Evolutionary conservation across 75 land plant genomes (phyloP).

Genomic region (Pinus albicaulis): DNA sequence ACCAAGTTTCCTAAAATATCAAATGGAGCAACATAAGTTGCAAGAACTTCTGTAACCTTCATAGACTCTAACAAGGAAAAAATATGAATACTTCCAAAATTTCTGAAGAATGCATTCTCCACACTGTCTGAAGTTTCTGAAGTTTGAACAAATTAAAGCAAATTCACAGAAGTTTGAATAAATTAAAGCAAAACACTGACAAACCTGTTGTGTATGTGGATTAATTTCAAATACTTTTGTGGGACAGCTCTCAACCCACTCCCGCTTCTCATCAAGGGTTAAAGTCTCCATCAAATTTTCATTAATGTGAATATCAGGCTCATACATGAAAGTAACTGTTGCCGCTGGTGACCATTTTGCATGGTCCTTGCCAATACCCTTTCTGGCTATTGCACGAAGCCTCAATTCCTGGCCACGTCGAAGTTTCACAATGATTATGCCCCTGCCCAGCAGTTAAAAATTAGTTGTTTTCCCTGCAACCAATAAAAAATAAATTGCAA

Average conservation of each 20-base stretch:
- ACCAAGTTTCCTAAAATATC: no score
- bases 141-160: no score
- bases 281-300: constrained; percentile 90
- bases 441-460: constrained; percentile 41
- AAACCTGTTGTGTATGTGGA: constrained; percentile 73
- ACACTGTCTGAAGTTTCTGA: no score
- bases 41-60: no score
- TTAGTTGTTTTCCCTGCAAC: background rate
- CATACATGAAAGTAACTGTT: constrained; percentile 95
- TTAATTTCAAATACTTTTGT: constrained; percentile 90
- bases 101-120: no score
- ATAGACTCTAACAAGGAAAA: no score
- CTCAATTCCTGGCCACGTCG: constrained; percentile 92
- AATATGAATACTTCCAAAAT: no score
- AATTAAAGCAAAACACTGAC: background rate
- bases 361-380: constrained; percentile 97
- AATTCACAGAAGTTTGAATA: no score
- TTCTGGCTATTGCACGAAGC: constrained; percentile 92
- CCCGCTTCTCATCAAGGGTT: constrained; percentile 72
- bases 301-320: constrained; percentile 93
- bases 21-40: no score
- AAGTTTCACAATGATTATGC: constrained; percentile 92
- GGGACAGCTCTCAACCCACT: constrained; percentile 91
- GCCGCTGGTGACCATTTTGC: constrained; percentile 99
- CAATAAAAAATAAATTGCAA: background rate